A percentile compares a stretch with the other conserved stretches of the same genome.
Conservation (phyloP, 306 rosid species). For the Spatholobus suberectus region DNA sequence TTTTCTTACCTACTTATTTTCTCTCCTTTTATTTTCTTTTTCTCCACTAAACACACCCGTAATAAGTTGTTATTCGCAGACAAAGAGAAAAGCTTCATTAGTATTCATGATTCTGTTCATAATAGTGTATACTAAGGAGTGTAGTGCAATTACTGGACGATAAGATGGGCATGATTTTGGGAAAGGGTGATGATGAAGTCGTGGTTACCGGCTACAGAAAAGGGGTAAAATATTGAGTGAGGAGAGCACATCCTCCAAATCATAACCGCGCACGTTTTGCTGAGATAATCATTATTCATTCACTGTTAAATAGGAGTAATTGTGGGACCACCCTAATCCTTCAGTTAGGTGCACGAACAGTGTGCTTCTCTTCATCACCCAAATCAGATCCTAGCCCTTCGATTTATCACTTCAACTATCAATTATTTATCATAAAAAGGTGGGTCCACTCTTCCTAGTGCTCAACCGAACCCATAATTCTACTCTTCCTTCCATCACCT, state of each 20-base stretch:
- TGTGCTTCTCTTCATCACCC: conserved; percentile 13
- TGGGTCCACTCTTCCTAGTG: conserved; percentile 19
- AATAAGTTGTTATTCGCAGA: no score
- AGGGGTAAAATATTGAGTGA: not conserved
- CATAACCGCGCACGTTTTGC: conserved; percentile 15
- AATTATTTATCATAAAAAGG: not conserved
- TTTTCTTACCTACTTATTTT: no score
- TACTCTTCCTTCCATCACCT: not conserved
- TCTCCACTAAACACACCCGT: no score
- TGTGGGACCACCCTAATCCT: conserved; percentile 26
- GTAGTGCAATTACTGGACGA: not conserved
- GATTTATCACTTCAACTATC: no score
- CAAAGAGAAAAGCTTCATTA: no score
- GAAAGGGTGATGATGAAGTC: conserved; percentile 4
- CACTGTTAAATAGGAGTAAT: not conserved
- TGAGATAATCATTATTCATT: not conserved
- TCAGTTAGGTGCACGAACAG: conserved; percentile 26
- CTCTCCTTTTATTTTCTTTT: no score
- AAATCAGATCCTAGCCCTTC: conserved; percentile 1
- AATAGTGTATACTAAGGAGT: no score
- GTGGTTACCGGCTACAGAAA: not conserved
- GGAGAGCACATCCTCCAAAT: conserved; percentile 8
- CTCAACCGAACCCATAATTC: conserved; percentile 8
- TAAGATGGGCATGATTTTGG: not conserved
- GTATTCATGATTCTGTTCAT: no score